phyloP scores from a whole-genome alignment of 2,329 filamentous ascomycete genomes.

The Fusarium sp. region DNA sequence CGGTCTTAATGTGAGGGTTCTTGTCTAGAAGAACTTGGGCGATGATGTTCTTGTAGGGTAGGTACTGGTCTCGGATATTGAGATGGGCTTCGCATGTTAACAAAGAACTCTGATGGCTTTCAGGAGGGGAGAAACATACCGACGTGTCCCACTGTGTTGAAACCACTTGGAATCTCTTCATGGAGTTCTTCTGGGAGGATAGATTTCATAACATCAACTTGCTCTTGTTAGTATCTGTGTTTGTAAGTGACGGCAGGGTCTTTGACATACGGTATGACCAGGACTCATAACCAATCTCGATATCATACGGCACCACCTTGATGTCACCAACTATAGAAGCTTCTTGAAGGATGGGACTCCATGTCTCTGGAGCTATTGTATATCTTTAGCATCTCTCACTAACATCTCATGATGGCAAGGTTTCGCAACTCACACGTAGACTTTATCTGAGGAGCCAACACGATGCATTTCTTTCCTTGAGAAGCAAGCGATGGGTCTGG shows the following conservation, averaged over 20 bases:
- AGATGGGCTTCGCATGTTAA: slow-evolving; percentile 73
- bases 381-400: neutral
- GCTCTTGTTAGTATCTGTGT: slow-evolving; percentile 29
- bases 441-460: slow-evolving; percentile 68
- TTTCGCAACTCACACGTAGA: slow-evolving; percentile 56
- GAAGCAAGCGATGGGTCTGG: slow-evolving; percentile 65
- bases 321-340: slow-evolving; percentile 76
- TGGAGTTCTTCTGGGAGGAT: slow-evolving; percentile 84
- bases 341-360: slow-evolving; percentile 76
- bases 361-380: slow-evolving; percentile 69
- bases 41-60: slow-evolving; percentile 88
- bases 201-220: slow-evolving; percentile 83
- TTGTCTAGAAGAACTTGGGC: slow-evolving; percentile 91
- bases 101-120: neutral
- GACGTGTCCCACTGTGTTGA: slow-evolving; percentile 89
- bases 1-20: slow-evolving; percentile 82
- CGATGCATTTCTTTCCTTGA: slow-evolving; percentile 69
- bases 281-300: slow-evolving; percentile 83
- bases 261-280: slow-evolving; percentile 79
- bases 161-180: slow-evolving; percentile 85
- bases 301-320: slow-evolving; percentile 77
- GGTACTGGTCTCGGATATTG: slow-evolving; percentile 85
- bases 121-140: slow-evolving; percentile 58
- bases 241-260: neutral
- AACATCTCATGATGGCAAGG: no score